phyloP scores from a whole-genome alignment of 805 yeast species.

The Lipomyces yamanashiensis region DNA sequence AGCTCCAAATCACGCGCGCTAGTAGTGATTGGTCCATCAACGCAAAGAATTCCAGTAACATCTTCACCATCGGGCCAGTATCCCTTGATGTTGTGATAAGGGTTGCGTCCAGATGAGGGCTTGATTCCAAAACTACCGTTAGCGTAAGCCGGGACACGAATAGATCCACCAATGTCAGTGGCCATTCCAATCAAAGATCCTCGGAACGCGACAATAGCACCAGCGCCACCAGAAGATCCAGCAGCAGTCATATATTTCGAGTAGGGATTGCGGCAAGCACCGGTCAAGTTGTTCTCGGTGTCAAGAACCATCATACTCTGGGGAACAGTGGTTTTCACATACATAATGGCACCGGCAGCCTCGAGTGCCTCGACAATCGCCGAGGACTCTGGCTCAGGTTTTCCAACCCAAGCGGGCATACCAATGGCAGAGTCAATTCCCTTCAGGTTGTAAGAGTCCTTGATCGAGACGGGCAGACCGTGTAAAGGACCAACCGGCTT shows the following conservation, averaged over 20 bases:
- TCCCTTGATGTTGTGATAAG: conserved; percentile 49
- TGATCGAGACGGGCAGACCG: conserved; percentile 58
- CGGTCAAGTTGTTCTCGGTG: conserved; percentile 52
- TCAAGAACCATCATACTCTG: conserved; percentile 57
- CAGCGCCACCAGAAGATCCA: conserved; percentile 62
- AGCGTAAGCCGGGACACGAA: conserved; percentile 55
- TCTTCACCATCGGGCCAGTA: conserved; percentile 58
- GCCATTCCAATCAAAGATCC: conserved; percentile 59
- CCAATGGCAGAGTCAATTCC: conserved; percentile 57
- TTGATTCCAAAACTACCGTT: conserved; percentile 51
- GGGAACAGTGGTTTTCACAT: conserved; percentile 57
- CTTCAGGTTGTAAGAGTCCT: conserved; percentile 51
- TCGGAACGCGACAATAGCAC: conserved; percentile 51
- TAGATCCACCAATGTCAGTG: conserved; percentile 59
- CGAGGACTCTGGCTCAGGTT: conserved; percentile 48
- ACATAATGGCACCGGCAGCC: conserved; percentile 54
- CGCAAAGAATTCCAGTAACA: conserved; percentile 49
- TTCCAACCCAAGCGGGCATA: conserved; percentile 49
- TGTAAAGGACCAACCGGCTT: conserved; percentile 63
- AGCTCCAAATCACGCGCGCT: conserved; percentile 49
- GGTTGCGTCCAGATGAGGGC: conserved; percentile 47
- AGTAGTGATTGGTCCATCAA: conserved; percentile 55
- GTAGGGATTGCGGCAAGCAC: conserved; percentile 54
- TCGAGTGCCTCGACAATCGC: conserved; percentile 49
- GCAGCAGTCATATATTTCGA: conserved; percentile 54